phyloP scores from a whole-genome alignment of 75 land plant species.

The Adiantum capillusveneris region DNA sequence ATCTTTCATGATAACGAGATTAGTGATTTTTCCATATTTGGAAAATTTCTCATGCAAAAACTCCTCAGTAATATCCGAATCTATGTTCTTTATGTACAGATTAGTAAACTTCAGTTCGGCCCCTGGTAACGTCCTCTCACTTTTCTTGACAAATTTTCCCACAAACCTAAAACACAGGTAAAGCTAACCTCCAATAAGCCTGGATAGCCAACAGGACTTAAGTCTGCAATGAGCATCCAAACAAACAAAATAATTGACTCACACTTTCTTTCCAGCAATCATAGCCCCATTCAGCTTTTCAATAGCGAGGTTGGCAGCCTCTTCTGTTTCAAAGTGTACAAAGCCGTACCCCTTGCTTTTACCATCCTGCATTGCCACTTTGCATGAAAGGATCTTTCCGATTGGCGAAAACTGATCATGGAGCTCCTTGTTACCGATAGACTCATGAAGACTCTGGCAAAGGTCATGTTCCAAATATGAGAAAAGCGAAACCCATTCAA shows the following conservation, averaged over 20 bases:
- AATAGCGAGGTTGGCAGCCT: slow-evolving; percentile 48
- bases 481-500: neutral
- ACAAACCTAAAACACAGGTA: slow-evolving; percentile 36
- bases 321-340: slow-evolving; percentile 62
- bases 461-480: neutral
- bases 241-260: neutral
- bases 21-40: slow-evolving; percentile 48
- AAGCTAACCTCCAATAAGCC: too few relatives aligned
- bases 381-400: slow-evolving; percentile 56
- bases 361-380: slow-evolving; percentile 48
- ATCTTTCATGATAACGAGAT: slow-evolving; percentile 41
- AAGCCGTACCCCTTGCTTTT: slow-evolving; percentile 65
- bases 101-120: slow-evolving; percentile 52
- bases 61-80: slow-evolving; percentile 47
- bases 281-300: slow-evolving; percentile 36
- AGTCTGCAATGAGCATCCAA: too few relatives aligned
- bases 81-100: slow-evolving; percentile 60
- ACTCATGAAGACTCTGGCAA: slow-evolving; percentile 46
- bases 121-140: slow-evolving; percentile 28
- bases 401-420: slow-evolving; percentile 37
- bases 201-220: too few relatives aligned
- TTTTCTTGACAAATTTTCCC: slow-evolving; percentile 41
- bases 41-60: slow-evolving; percentile 38
- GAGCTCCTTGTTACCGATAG: slow-evolving; percentile 40
- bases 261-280: slow-evolving; percentile 49